Percentiles rank a stretch among this genome's conserved stretches.
Evolutionary conservation across 805 yeast genomes (phyloP).

Genomic region (Metschnikowia lochheadii): DNA sequence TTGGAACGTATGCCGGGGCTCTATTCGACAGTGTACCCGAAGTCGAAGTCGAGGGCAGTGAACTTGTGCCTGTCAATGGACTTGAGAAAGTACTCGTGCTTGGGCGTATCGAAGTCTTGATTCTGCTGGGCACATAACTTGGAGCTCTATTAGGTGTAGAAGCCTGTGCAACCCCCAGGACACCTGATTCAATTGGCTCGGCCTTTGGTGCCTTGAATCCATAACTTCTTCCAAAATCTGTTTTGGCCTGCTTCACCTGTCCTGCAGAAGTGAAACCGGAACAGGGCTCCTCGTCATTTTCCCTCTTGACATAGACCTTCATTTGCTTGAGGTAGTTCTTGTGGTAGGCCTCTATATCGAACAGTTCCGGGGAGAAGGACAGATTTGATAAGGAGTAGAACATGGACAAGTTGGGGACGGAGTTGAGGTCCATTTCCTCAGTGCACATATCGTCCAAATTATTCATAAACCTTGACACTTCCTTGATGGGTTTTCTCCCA

Average conservation of each 20-base stretch:
- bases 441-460: conserved; percentile 6
- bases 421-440: conserved; percentile 19
- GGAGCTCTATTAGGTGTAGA: not conserved
- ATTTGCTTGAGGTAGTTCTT: conserved; percentile 5
- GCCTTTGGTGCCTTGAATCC: not conserved
- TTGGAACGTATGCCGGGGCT: conserved; percentile 36
- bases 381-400: conserved; percentile 17
- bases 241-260: not conserved
- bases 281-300: not conserved
- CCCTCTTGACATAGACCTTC: conserved; percentile 7
- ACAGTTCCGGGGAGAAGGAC: not conserved
- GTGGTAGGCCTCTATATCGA: conserved; percentile 3
- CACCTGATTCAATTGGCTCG: not conserved
- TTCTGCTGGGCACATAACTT: not conserved
- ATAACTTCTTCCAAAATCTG: not conserved
- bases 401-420: conserved; percentile 12
- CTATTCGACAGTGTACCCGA: conserved; percentile 4
- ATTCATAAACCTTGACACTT: conserved; percentile 28
- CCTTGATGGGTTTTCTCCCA: conserved; percentile 21
- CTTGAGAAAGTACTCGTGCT: not conserved
- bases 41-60: too few species aligned
- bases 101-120: not conserved
- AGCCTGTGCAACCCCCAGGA: not conserved
- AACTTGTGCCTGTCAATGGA: too few species aligned
- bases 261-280: conserved; percentile 8